Percentiles rank a stretch among this genome's conserved stretches.
Conservation (phyloP, 208 protist species). For the Balamuthia mandrillaris region DNA sequence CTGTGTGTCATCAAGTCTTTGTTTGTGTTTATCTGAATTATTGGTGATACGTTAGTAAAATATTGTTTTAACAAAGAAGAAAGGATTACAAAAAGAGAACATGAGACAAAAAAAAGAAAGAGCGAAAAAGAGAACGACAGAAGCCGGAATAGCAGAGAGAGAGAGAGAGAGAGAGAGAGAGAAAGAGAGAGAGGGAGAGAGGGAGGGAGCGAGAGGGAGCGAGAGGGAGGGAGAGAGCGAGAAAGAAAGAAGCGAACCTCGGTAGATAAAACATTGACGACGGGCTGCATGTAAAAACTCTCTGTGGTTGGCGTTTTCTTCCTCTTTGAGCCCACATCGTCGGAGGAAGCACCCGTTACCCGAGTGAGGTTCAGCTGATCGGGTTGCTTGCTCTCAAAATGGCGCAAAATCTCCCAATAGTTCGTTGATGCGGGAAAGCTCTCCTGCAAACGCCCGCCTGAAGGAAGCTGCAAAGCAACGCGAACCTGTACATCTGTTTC, state of each 20-base stretch:
- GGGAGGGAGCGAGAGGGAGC: background rate
- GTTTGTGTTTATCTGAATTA: no score
- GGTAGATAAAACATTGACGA: background rate
- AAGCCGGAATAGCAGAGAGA: no score
- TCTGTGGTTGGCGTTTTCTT: background rate
- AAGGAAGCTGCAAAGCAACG: constrained; percentile 10
- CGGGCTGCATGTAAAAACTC: background rate
- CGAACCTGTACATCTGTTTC: background rate
- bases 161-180: no score
- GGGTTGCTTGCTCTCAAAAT: background rate
- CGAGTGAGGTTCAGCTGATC: constrained; percentile 10
- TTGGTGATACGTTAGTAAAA: no score
- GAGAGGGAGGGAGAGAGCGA: background rate
- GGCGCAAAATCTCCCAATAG: background rate
- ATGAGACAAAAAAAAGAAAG: no score
- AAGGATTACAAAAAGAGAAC: no score
- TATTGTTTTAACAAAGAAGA: no score
- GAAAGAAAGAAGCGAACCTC: background rate
- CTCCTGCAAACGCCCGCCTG: constrained; percentile 7
- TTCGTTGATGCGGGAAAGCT: background rate
- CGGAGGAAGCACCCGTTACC: background rate
- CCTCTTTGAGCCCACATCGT: background rate
- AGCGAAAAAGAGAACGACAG: no score
- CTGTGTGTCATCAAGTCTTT: background rate
- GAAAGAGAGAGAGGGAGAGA: background rate